Evolutionary conservation across 768 basidiomycete genomes (phyloP).

Genomic region (Postia placenta): DNA sequence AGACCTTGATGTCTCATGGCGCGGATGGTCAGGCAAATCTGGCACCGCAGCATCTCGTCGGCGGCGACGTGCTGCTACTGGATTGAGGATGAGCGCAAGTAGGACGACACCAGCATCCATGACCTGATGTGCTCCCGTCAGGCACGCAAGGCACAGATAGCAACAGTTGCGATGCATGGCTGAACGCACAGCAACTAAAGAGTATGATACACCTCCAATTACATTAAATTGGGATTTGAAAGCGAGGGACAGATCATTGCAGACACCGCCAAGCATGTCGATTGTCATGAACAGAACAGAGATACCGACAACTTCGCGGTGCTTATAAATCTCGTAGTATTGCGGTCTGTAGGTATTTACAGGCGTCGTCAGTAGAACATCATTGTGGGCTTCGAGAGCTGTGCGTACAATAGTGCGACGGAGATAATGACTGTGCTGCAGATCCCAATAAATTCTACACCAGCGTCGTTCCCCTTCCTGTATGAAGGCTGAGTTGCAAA

Average conservation of each 20-base stretch:
- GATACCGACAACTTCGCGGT: constrained; percentile 59
- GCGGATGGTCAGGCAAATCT: too few relatives aligned
- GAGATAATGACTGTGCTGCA: constrained; percentile 52
- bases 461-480: constrained; percentile 28
- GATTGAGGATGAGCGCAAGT: constrained; percentile 61
- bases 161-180: not conserved
- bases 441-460: constrained; percentile 54
- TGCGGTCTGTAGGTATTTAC: constrained; percentile 53
- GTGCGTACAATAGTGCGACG: constrained; percentile 38
- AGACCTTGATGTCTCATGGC: too few relatives aligned
- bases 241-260: constrained; percentile 61
- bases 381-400: too few relatives aligned
- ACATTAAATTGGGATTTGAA: constrained; percentile 61
- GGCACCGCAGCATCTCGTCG: constrained; percentile 6
- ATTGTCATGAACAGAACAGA: constrained; percentile 63
- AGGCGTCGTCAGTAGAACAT: too few relatives aligned
- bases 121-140: too few relatives aligned
- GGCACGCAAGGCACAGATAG: constrained; percentile 6
- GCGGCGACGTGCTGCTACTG: constrained; percentile 38
- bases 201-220: constrained; percentile 56
- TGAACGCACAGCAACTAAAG: constrained; percentile 45
- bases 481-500: constrained; percentile 27
- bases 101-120: constrained; percentile 60
- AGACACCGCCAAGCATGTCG: constrained; percentile 65
- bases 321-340: constrained; percentile 69